Evolutionary conservation across 2,329 filamentous ascomycete genomes (phyloP).

Genomic region (Fonsecaea monophora): DNA sequence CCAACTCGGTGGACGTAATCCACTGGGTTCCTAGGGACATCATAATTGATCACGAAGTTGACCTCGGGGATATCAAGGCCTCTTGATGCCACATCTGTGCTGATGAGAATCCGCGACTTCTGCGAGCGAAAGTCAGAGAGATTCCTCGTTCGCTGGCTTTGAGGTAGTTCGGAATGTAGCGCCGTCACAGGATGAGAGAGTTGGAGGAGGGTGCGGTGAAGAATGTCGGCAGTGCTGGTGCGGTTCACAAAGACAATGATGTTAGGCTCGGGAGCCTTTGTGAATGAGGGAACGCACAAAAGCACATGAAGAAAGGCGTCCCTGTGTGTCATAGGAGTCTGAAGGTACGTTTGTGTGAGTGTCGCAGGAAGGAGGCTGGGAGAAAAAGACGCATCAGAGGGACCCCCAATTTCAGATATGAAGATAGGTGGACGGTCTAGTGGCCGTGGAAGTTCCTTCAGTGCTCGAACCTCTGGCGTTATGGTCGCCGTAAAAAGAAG

Average conservation of each 20-base stretch:
- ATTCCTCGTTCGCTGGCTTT: slow-evolving; percentile 84
- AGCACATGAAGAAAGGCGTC: slow-evolving; percentile 94
- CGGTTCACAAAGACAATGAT: slow-evolving; percentile 95
- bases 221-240: slow-evolving; percentile 82
- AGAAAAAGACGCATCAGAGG: slow-evolving; percentile 71
- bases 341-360: slow-evolving; percentile 82
- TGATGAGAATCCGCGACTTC: slow-evolving; percentile 87
- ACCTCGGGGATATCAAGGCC: slow-evolving; percentile 96
- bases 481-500: slow-evolving; percentile 95
- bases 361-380: slow-evolving; percentile 75
- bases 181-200: slow-evolving; percentile 90
- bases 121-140: slow-evolving; percentile 88
- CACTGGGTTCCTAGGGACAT: slow-evolving; percentile 92
- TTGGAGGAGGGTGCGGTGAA: slow-evolving; percentile 85
- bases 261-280: slow-evolving; percentile 59
- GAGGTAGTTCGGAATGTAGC: slow-evolving; percentile 84
- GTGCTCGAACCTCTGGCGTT: slow-evolving; percentile 84
- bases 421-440: slow-evolving; percentile 78
- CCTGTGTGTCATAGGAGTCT: slow-evolving; percentile 88
- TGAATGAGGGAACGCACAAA: slow-evolving; percentile 52
- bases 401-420: slow-evolving; percentile 87
- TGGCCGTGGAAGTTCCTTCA: slow-evolving; percentile 77
- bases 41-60: slow-evolving; percentile 89
- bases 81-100: slow-evolving; percentile 91
- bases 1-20: slow-evolving; percentile 98